Evolutionary conservation across 768 basidiomycete species (phyloP), one percentile per base, ranked within the genome.

Genomic region (Filobasidium wieringae): DNA sequence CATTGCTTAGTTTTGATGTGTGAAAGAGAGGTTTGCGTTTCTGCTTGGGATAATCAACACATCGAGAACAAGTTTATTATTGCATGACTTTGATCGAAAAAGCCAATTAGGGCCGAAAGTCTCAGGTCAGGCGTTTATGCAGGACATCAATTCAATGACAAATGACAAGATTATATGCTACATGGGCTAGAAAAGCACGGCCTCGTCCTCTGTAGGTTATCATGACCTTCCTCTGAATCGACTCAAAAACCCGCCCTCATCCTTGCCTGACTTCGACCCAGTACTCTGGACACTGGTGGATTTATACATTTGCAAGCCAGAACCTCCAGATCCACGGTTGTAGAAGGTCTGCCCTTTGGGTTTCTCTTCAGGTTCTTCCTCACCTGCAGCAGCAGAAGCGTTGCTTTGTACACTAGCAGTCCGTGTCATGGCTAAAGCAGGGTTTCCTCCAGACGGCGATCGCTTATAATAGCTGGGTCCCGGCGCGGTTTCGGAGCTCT

Each of bases 401-500:
- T 52, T 53, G 53, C 60, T 57, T 47, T 27, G 55, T 39, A 43
- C 55, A 37, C 37, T 56, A 29, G 19, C 30, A 34, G 40, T 57
- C 41, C 55, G 36, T 6, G 26, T 30, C 24, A 57, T 57, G 12
- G 43, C 47, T 32, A 57, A 41, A 30, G 30, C 34, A 11, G 55
- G 32, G 31, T 57, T 57, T 7, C 43, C 30, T 2, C 7, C 36
- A 1, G 60, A 43, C 12, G 60, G 53, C n/a, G n/a, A n/a, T 32
- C 60, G 49, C 19, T 60, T 55, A 24, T 50, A 55, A 29, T 51
- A 57, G 19, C 52, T 47, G 2, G 56, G 56, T n/a, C 64, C 60
- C 4, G 69, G 72, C 2, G 66, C 70, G 8, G 69, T 70, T n/a
- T 71, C 70, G 2, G 62, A 64, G 2, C 66, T 67, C 34, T 55